Evolutionary conservation across 176 grass and related monocot genomes (phyloP).

Genomic region (Rhipidocladum racemiflorum): DNA sequence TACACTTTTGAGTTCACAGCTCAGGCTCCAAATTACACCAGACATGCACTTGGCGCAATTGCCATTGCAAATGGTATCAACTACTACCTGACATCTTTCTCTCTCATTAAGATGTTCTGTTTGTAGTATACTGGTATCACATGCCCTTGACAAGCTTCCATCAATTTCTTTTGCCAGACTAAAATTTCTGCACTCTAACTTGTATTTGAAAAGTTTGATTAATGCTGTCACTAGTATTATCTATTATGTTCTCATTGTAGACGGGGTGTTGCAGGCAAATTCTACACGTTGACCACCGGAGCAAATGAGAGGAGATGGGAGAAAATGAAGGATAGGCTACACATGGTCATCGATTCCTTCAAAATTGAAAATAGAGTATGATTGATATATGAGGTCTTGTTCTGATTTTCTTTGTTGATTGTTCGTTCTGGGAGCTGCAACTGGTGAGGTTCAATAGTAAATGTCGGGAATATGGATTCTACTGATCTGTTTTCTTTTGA

Average conservation of each 20-base stretch:
- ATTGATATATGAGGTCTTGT: not conserved
- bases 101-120: not conserved
- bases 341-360: slow-evolving; percentile 67
- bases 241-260: not conserved
- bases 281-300: slow-evolving; percentile 84
- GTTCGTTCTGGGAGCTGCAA: slow-evolving; percentile 5
- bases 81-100: not conserved
- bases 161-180: not conserved
- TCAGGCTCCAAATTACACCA: slow-evolving; percentile 84
- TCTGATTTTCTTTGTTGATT: slow-evolving; percentile 34
- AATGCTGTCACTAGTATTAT: not conserved
- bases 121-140: not conserved
- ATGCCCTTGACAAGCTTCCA: not conserved
- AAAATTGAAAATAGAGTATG: slow-evolving; percentile 64
- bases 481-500: slow-evolving; percentile 21
- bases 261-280: slow-evolving; percentile 61
- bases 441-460: slow-evolving; percentile 22
- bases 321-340: slow-evolving; percentile 91
- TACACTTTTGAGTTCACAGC: slow-evolving; percentile 93
- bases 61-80: slow-evolving; percentile 77
- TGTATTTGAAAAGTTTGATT: not conserved
- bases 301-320: slow-evolving; percentile 97
- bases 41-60: slow-evolving; percentile 84
- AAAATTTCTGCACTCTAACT: not conserved
- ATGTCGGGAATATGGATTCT: slow-evolving; percentile 32